A percentile compares a stretch with the other conserved stretches of the same genome.
These are phyloP conservation scores for Diplodia seriata DNA, from an alignment of 2,329 filamentous ascomycete genomes.

Conservation along the genomic window DNA sequence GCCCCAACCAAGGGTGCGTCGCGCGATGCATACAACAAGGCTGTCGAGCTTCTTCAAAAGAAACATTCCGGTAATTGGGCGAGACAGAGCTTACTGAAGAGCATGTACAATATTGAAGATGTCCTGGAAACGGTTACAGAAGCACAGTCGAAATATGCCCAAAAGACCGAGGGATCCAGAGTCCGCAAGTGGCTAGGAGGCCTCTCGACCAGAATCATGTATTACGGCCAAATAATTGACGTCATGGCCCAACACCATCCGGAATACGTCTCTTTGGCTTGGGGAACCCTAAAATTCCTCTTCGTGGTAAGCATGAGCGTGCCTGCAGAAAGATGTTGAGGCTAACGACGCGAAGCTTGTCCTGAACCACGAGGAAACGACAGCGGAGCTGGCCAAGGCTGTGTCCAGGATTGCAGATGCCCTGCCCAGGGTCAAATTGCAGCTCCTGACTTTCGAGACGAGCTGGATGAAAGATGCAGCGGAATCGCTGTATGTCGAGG, in stretches of 20 bases:
- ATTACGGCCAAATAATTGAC: constrained; percentile 40
- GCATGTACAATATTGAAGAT: neutral
- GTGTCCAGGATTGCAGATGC: constrained; percentile 31
- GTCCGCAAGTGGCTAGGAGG: constrained; percentile 1
- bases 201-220: constrained; percentile 12
- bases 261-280: constrained; percentile 43
- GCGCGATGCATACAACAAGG: constrained; percentile 16
- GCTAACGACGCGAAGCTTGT: constrained; percentile 22
- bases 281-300: constrained; percentile 42
- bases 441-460: constrained; percentile 29
- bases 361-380: constrained; percentile 30
- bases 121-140: neutral
- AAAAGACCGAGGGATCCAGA: constrained; percentile 2
- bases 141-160: neutral
- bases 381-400: constrained; percentile 33
- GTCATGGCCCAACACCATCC: constrained; percentile 42
- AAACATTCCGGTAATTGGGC: neutral
- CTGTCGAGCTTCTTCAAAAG: constrained; percentile 10
- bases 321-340: neutral
- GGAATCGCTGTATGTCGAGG: constrained; percentile 30
- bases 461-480: constrained; percentile 31
- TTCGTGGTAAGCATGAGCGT: constrained; percentile 35
- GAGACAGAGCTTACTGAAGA: neutral
- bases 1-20: neutral
- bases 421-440: constrained; percentile 28